Percentiles rank a stretch among this genome's conserved stretches.
phyloP scores from a whole-genome alignment of 495 filamentous ascomycete species.

The Neurospora hispaniola region DNA sequence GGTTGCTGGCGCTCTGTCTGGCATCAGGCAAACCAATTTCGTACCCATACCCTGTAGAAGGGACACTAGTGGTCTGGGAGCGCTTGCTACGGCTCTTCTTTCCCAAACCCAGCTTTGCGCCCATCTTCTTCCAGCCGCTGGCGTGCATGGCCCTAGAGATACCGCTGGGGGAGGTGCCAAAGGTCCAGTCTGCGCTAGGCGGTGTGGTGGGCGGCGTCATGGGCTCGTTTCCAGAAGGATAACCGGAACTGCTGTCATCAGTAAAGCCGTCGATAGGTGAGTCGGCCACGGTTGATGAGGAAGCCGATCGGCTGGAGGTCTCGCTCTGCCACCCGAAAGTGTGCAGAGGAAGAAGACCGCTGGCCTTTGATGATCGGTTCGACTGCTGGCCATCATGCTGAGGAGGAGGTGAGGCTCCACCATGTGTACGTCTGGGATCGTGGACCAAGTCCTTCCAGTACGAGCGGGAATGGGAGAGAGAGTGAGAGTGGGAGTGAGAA shows the following conservation, averaged over 20 bases:
- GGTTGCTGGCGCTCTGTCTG: slow-evolving; percentile 22
- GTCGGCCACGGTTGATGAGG: slow-evolving; percentile 23
- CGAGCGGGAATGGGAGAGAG: neutral
- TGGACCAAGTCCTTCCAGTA: neutral
- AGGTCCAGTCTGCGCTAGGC: slow-evolving; percentile 53
- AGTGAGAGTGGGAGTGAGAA: slow-evolving; percentile 2
- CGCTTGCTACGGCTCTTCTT: slow-evolving; percentile 40
- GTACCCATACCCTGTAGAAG: slow-evolving; percentile 17
- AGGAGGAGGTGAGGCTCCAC: neutral
- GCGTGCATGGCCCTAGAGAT: slow-evolving; percentile 40
- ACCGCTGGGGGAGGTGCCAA: slow-evolving; percentile 36
- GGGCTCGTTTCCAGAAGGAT: slow-evolving; percentile 46
- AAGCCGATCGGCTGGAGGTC: slow-evolving; percentile 25
- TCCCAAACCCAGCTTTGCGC: slow-evolving; percentile 61
- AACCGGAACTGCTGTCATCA: slow-evolving; percentile 44
- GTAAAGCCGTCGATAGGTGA: slow-evolving; percentile 31
- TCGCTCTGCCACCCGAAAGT: slow-evolving; percentile 28
- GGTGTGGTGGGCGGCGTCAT: slow-evolving; percentile 89
- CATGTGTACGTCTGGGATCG: neutral
- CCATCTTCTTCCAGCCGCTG: slow-evolving; percentile 77
- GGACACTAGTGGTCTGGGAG: slow-evolving; percentile 27
- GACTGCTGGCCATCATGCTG: slow-evolving; percentile 19
- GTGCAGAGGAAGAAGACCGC: slow-evolving; percentile 33
- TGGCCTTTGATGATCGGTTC: slow-evolving; percentile 29
- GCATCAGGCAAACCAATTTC: slow-evolving; percentile 19